A percentile compares a stretch with the other conserved stretches of the same genome.
Evolutionary conservation across 2,329 filamentous ascomycete species (phyloP).

Genomic region (Nothophaeocryptopus gaeumannii): DNA sequence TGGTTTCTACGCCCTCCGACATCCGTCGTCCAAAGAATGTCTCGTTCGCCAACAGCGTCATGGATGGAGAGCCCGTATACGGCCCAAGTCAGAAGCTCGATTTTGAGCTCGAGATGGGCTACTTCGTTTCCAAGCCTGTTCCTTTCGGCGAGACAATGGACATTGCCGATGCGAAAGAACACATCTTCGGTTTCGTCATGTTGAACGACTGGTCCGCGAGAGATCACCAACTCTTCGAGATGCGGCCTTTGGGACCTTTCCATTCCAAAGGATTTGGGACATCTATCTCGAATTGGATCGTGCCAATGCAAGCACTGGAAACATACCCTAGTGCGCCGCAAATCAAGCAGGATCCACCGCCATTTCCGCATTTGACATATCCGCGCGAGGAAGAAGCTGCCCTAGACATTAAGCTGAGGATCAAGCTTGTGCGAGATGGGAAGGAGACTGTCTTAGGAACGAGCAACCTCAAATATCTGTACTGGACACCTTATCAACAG

Average conservation of each 20-base stretch:
- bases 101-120: conserved; percentile 51
- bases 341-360: conserved; percentile 28
- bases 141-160: conserved; percentile 39
- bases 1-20: conserved; percentile 27
- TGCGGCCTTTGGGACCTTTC: conserved; percentile 60
- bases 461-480: conserved; percentile 40
- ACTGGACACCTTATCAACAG: conserved; percentile 49
- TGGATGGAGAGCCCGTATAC: conserved; percentile 39
- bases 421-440: conserved; percentile 29
- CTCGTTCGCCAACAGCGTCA: conserved; percentile 22
- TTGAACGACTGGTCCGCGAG: conserved; percentile 60
- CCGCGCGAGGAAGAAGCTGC: conserved; percentile 22
- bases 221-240: conserved; percentile 62
- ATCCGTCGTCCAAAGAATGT: conserved; percentile 51
- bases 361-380: conserved; percentile 31
- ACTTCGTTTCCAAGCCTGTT: conserved; percentile 44
- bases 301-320: conserved; percentile 59
- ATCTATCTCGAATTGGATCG: conserved; percentile 60
- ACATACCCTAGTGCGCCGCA: conserved; percentile 31
- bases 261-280: conserved; percentile 62
- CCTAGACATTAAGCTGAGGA: conserved; percentile 33
- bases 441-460: conserved; percentile 23
- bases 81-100: conserved; percentile 44
- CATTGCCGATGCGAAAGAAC: conserved; percentile 46
- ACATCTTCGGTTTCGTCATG: conserved; percentile 62